phyloP scores from a whole-genome alignment of 768 basidiomycete species.

The Pleurotus giganteus region DNA sequence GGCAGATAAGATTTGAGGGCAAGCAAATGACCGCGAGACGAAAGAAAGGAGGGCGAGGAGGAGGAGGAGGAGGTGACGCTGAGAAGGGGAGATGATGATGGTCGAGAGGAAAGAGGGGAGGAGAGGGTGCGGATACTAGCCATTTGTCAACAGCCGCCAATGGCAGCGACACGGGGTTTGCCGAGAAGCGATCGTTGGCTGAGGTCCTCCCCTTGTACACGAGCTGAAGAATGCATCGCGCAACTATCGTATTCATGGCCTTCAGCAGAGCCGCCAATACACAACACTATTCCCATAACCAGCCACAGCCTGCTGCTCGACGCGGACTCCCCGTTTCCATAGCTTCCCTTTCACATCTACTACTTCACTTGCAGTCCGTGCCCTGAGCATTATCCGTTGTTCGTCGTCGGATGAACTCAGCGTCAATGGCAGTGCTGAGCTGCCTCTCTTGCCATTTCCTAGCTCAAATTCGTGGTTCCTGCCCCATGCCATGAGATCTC shows the following conservation, averaged over 20 bases:
- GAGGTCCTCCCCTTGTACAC: not conserved
- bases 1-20: not conserved
- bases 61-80: slow-evolving; percentile 13
- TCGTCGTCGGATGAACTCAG: slow-evolving; percentile 52
- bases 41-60: not conserved
- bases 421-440: slow-evolving; percentile 49
- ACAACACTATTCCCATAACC: slow-evolving; percentile 65
- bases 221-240: not conserved
- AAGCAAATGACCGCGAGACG: not conserved
- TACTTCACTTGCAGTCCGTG: slow-evolving; percentile 48
- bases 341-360: slow-evolving; percentile 57
- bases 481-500: slow-evolving; percentile 74
- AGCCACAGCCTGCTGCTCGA: slow-evolving; percentile 62
- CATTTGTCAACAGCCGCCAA: not conserved
- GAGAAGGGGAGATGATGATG: slow-evolving; percentile 13
- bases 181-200: slow-evolving; percentile 4
- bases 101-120: slow-evolving; percentile 6
- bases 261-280: slow-evolving; percentile 60
- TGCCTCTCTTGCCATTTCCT: slow-evolving; percentile 69
- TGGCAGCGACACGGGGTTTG: not conserved
- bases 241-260: not conserved
- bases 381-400: slow-evolving; percentile 57
- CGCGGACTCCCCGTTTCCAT: slow-evolving; percentile 57
- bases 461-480: slow-evolving; percentile 72
- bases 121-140: slow-evolving; percentile 2